These are phyloP conservation scores for Cyclotella baltica DNA, from an alignment of 108 stramenopile species.

Conservation along the genomic window DNA sequence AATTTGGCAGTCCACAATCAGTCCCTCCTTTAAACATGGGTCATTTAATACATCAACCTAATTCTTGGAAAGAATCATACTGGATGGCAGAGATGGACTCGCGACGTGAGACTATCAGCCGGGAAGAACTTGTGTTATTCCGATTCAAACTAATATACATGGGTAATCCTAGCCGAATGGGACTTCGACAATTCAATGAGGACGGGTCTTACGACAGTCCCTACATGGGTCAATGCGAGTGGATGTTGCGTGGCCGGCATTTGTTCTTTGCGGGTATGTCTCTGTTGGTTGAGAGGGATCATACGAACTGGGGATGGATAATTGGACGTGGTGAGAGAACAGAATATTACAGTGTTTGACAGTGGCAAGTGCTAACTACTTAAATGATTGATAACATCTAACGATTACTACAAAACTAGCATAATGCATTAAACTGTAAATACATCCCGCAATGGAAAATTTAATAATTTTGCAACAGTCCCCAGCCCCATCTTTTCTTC, in stretches of 20 bases:
- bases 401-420: not conserved
- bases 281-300: constrained; percentile 39
- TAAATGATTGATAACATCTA: not conserved
- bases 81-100: constrained; percentile 48
- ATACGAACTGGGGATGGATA: constrained; percentile 42
- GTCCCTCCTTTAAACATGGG: constrained; percentile 34
- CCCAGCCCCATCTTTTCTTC: not conserved
- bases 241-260: constrained; percentile 28
- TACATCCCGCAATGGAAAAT: not conserved
- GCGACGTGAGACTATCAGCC: constrained; percentile 3
- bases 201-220: constrained; percentile 43
- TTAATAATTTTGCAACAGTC: not conserved
- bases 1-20: constrained; percentile 6
- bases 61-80: constrained; percentile 48
- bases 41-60: constrained; percentile 20
- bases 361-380: too few relatives aligned
- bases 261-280: constrained; percentile 41
- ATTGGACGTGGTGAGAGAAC: constrained; percentile 38
- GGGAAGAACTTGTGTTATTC: constrained; percentile 34
- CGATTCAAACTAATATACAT: constrained; percentile 36
- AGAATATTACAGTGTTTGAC: constrained; percentile 38
- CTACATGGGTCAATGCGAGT: constrained; percentile 39
- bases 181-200: constrained; percentile 33
- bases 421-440: not conserved
- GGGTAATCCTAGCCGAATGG: constrained; percentile 37